phyloP scores from a whole-genome alignment of 208 protist genomes.

The Acanthamoeba culbertsoni region DNA sequence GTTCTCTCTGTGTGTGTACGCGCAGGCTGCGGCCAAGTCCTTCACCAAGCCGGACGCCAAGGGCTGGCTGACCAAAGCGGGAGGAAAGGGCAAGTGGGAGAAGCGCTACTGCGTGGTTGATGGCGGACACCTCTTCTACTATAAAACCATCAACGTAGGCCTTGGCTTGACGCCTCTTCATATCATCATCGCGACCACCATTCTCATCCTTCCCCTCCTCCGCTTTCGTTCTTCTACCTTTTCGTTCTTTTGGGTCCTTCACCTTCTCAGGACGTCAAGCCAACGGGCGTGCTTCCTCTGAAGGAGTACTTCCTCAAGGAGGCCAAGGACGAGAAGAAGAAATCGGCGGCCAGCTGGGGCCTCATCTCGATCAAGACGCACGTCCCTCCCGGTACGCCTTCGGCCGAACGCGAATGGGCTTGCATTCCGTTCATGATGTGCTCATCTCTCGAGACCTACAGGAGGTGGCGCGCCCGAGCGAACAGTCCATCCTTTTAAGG shows the following conservation, averaged over 20 bases:
- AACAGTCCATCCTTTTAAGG: not conserved
- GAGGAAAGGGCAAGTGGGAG: not conserved
- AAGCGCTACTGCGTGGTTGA: constrained; percentile 2
- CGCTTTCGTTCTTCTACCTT: not conserved
- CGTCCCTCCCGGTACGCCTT: not conserved
- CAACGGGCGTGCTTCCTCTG: not conserved
- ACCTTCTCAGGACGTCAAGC: not conserved
- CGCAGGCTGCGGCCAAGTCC: not conserved
- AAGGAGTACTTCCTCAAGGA: not conserved
- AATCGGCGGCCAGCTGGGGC: not conserved
- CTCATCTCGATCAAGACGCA: not conserved
- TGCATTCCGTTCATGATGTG: too few relatives aligned
- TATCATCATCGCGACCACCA: not conserved
- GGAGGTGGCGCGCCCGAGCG: too few relatives aligned
- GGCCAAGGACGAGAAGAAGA: constrained; percentile 3
- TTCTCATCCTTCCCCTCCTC: not conserved
- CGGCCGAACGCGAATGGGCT: too few relatives aligned
- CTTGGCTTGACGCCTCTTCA: not conserved
- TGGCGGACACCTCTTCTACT: not conserved
- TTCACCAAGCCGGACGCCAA: not conserved
- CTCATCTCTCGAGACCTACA: too few relatives aligned
- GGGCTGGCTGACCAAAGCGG: not conserved
- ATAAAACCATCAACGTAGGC: not conserved
- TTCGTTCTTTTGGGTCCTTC: too few relatives aligned
- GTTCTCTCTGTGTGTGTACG: not conserved